Evolutionary conservation across 495 filamentous ascomycete species (phyloP).

Genomic region (Daldinia grandis): DNA sequence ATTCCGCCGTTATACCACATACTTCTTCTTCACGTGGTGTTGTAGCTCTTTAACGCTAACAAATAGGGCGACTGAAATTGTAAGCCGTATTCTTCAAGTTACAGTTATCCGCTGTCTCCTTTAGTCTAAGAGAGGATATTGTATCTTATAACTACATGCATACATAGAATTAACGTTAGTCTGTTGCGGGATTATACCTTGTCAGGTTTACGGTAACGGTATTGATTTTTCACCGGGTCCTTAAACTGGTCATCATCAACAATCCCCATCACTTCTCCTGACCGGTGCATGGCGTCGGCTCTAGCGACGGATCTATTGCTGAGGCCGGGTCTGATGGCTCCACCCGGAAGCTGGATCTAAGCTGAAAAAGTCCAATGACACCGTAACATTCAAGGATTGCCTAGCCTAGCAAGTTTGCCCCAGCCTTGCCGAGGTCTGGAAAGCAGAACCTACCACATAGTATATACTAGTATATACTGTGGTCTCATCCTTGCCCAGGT

Average conservation of each 20-base stretch:
- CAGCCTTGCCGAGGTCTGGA: constrained; percentile 30
- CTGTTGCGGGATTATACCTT: constrained; percentile 33
- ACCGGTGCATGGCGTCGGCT: constrained; percentile 15
- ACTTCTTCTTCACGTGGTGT: constrained; percentile 16
- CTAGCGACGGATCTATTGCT: constrained; percentile 33
- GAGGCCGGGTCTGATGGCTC: constrained; percentile 33
- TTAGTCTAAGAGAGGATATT: neutral
- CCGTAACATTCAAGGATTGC: constrained; percentile 26
- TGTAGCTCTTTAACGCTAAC: constrained; percentile 6
- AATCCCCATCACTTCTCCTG: constrained; percentile 3
- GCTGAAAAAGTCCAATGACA: constrained; percentile 23
- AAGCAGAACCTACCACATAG: constrained; percentile 7
- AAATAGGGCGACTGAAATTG: constrained; percentile 14
- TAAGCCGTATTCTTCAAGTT: constrained; percentile 2
- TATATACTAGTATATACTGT: constrained; percentile 8
- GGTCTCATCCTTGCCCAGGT: constrained; percentile 10
- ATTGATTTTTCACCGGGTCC: constrained; percentile 15
- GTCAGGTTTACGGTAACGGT: constrained; percentile 16
- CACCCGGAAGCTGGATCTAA: constrained; percentile 22
- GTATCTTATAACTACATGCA: neutral
- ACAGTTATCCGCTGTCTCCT: neutral
- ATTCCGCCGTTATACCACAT: constrained; percentile 26
- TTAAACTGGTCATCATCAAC: constrained; percentile 19
- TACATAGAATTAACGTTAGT: constrained; percentile 5
- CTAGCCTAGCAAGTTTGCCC: constrained; percentile 28